Evolutionary conservation across 2,329 filamentous ascomycete species (phyloP).

Genomic region (Colletotrichum plurivorum): DNA sequence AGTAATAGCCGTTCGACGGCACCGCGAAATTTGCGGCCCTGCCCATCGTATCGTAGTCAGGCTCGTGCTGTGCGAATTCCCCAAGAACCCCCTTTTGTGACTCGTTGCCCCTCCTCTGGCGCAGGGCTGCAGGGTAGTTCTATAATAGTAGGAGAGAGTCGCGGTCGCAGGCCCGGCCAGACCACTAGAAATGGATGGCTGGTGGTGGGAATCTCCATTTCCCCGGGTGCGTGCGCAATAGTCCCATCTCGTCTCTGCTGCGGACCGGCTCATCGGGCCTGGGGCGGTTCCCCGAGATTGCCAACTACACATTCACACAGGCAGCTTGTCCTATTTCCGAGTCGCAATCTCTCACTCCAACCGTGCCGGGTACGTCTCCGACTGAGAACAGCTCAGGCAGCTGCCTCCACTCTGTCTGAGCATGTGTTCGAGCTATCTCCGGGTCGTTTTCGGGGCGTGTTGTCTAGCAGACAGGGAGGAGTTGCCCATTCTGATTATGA

Average conservation of each 20-base stretch:
- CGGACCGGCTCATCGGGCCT: slow-evolving; percentile 17
- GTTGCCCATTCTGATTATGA: not conserved
- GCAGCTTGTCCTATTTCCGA: slow-evolving; percentile 5
- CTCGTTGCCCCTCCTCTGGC: slow-evolving; percentile 15
- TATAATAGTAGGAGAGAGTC: not conserved
- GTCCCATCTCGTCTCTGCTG: slow-evolving; percentile 15
- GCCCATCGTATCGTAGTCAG: not conserved
- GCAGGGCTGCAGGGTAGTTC: slow-evolving; percentile 30
- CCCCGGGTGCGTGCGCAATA: slow-evolving; percentile 11
- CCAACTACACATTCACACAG: slow-evolving; percentile 20
- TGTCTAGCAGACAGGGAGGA: not conserved
- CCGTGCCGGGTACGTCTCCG: not conserved
- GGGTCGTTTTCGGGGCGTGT: not conserved
- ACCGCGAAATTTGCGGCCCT: slow-evolving; percentile 2
- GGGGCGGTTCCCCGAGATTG: slow-evolving; percentile 19
- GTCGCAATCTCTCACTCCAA: slow-evolving; percentile 23
- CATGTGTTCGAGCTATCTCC: slow-evolving; percentile 16
- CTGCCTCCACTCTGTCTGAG: slow-evolving; percentile 12
- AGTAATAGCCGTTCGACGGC: slow-evolving; percentile 10
- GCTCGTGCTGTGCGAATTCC: slow-evolving; percentile 5
- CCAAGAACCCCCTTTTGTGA: slow-evolving; percentile 8
- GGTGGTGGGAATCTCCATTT: slow-evolving; percentile 19
- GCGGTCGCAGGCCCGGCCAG: no score
- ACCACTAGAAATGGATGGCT: not conserved
- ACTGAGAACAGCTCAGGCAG: not conserved